Conservation (phyloP, 768 basidiomycete genomes). For the Daedalea quercina region DNA sequence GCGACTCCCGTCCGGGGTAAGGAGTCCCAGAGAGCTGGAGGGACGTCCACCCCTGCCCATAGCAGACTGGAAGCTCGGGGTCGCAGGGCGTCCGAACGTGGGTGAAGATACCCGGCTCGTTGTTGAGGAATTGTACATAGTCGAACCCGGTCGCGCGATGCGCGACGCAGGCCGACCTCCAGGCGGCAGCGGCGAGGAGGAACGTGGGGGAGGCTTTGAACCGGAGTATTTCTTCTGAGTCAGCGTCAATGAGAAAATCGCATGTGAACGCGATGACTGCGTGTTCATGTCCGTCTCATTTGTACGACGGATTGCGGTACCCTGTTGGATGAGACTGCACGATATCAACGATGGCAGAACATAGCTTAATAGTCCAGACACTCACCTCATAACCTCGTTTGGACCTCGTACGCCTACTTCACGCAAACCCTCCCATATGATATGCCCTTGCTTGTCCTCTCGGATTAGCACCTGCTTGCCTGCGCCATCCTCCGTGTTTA, state of each 20-base stretch:
- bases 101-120: constrained; percentile 62
- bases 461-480: constrained; percentile 86
- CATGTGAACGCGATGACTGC: constrained; percentile 95
- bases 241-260: constrained; percentile 94
- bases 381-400: constrained; percentile 88
- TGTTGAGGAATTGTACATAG: constrained; percentile 42
- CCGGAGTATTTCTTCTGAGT: constrained; percentile 86
- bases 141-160: constrained; percentile 76
- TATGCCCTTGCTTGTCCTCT: constrained; percentile 94
- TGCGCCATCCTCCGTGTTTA: constrained; percentile 69
- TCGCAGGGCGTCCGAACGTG: constrained; percentile 69
- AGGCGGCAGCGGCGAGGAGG: constrained; percentile 70
- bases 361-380: constrained; percentile 8
- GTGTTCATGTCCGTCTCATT: constrained; percentile 99
- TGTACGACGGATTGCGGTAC: constrained; percentile 85
- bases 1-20: constrained; percentile 43
- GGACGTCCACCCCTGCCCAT: constrained; percentile 68
- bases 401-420: constrained; percentile 85
- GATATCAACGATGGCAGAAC: neutral
- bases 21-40: constrained; percentile 70
- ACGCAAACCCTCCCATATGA: constrained; percentile 93
- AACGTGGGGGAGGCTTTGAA: constrained; percentile 60
- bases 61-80: constrained; percentile 72
- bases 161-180: constrained; percentile 72
- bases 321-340: constrained; percentile 75